These are phyloP conservation scores for Suhomyces yuchorum DNA, from an alignment of 1,139 yeast species.

Conservation along the genomic window DNA sequence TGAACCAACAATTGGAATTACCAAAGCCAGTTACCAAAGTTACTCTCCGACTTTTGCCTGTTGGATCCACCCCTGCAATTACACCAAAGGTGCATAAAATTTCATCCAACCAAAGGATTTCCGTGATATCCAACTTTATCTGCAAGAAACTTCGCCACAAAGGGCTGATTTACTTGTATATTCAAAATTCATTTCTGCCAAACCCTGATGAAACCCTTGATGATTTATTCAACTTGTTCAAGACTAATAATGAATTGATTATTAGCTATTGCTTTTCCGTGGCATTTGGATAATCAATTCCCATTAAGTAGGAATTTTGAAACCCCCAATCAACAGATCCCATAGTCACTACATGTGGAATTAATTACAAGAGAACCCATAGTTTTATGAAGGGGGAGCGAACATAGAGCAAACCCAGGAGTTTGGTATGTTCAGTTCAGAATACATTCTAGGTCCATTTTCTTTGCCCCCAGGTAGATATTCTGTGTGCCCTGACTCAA, in stretches of 20 bases:
- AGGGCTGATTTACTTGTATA: conserved; percentile 39
- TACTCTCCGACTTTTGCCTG: conserved; percentile 55
- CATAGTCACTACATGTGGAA: neutral
- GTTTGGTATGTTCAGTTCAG: no score
- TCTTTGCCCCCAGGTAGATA: no score
- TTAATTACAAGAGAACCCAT: neutral
- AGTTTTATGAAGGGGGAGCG: no score
- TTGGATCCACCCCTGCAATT: conserved; percentile 57
- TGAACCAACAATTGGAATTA: neutral
- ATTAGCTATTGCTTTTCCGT: conserved; percentile 57
- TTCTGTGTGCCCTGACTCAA: no score
- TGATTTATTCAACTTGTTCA: conserved; percentile 46
- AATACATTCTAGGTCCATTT: no score
- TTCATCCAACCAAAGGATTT: conserved; percentile 47
- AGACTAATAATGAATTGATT: conserved; percentile 52
- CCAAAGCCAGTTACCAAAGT: conserved; percentile 26
- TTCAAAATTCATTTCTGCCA: conserved; percentile 64
- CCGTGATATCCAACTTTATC: conserved; percentile 48
- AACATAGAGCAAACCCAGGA: no score
- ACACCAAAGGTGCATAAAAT: conserved; percentile 53
- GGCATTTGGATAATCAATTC: conserved; percentile 51
- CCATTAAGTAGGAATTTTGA: neutral
- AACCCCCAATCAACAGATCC: neutral
- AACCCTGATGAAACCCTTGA: conserved; percentile 59
- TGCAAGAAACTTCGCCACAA: conserved; percentile 39